Percentiles rank a stretch among this genome's conserved stretches.
Evolutionary conservation across 164 flowering plant species (phyloP).

Genomic region (Warburgia ugandensis): DNA sequence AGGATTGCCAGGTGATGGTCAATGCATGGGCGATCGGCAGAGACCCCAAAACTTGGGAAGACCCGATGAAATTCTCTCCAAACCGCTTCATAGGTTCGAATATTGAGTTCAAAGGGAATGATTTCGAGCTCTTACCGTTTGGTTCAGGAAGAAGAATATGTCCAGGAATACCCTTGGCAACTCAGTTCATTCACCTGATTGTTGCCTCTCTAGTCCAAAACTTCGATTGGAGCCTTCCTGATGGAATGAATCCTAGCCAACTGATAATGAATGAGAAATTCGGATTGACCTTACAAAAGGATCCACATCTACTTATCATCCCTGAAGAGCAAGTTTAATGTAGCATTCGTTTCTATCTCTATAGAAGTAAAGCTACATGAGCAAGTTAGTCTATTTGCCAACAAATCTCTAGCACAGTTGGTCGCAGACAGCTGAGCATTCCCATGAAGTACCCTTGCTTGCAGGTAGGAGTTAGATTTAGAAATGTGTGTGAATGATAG

Average conservation of each 20-base stretch:
- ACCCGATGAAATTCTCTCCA: constrained; percentile 10
- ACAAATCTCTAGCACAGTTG: no score
- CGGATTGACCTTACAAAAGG: constrained; percentile 21
- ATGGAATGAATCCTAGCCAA: constrained; percentile 10
- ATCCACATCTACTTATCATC: constrained; percentile 12
- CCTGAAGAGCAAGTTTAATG: constrained; percentile 5
- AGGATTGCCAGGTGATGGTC: constrained; percentile 9
- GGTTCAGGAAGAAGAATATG: constrained; percentile 11
- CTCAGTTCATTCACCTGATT: constrained; percentile 12
- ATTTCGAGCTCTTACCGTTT: constrained; percentile 11
- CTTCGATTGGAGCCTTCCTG: constrained; percentile 16
- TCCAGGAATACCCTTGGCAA: constrained; percentile 12
- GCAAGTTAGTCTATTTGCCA: no score
- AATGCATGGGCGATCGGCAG: constrained; percentile 15
- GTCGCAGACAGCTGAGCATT: no score
- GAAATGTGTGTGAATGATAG: no score
- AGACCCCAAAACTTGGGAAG: constrained; percentile 12
- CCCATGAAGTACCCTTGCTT: no score
- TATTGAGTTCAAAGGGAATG: constrained; percentile 12
- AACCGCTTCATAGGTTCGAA: constrained; percentile 6
- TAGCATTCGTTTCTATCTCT: background rate
- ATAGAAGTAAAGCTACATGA: no score
- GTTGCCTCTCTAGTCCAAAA: constrained; percentile 18
- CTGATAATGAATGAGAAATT: constrained; percentile 26
- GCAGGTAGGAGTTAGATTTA: no score